Base-by-base conservation (phyloP, 257 asterid species). In the Echites panduratus region DNA sequence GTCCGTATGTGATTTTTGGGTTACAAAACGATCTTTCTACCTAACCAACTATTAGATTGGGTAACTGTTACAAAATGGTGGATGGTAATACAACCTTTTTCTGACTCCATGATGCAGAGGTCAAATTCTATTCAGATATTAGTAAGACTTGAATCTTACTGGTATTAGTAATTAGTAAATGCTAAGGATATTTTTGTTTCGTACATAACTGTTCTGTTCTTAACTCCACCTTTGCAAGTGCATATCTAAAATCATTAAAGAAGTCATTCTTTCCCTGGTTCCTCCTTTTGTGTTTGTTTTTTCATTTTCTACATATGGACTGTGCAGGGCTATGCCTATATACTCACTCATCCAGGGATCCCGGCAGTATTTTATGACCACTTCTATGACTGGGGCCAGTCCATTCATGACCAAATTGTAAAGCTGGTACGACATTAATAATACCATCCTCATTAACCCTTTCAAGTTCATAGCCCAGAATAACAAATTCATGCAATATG, bases 311-410 rank as follows among this genome's bases (percentile, higher is more conserved):
- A 5, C 29, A 32, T 20, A 32, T 49, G 24, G 2, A 26, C 26
- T 32, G 10, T 73, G 12, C 89, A 93, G 96, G 96, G 98, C 16
- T 91, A 91, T 24, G 86, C 91, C 19, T 93, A 93, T 80, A 85
- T 91, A 64, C 93, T 94, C 62, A 94, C 98, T 40, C 98, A 94
- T 78, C 98, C 97, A 0, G 96, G 98, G 72, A 87, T 78, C 41
- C 96, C 97, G 45, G 53, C 93, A n/a, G 96, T 94, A 26, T 89
- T 91, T 78, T 93, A 91, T 43, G 98, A 91, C 83, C 97, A 91
- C 83, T 88, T 91, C 82, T 94, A 89, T 49, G 95, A 91, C 61
- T 85, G 90, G 92, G 96, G 86, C 44, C 75, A 47, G 80, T 62
- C 95, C 73, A 75, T 27, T 26, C 98, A 87, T 57, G 91, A 85